Base-by-base conservation (phyloP, 2,329 filamentous ascomycete species). In the Pseudogymnoascus pannorum region DNA sequence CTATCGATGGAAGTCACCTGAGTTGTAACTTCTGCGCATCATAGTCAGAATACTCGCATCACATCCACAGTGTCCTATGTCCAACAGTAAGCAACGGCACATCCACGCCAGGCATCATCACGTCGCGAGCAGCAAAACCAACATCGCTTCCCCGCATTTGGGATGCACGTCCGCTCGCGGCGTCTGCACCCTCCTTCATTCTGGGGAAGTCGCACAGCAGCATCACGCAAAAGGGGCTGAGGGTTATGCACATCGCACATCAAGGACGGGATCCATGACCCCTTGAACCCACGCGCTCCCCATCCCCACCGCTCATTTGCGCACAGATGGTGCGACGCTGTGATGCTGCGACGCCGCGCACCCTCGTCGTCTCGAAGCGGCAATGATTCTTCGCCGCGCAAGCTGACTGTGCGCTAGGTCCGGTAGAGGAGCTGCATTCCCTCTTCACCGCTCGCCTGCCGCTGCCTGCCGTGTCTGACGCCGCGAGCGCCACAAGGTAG, bases 231-330 rank as follows among this genome's bases (percentile, higher is more conserved):
- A n/a, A 51, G 22, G 42, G 42, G 22, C 42, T 51, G 42, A 51
- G 42, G 38, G 42, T 16, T 51, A 51, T 51, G 42, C 42, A 51
- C 42, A 51, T 26, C 42, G 42, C 42, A 26, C 42, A 51, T 51
- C 42, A 44, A 44, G 16, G 4, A 14, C 40, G n/a, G 42, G 42
- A 51, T 51, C 42, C 42, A 24, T 26, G 8, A 22, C 22, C 42
- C 42, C 42, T 29, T 20, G n/a, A 20, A 14, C 7, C 20, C 42
- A 48, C 42, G 26, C 20, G 14, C 14, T 44, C 42, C 22, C 20
- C 22, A 16, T 48, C 42, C 42, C 42, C 42, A 48, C 42, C 42
- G 42, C 42, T 48, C 42, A 48, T 48, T 48, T 48, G 42, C 42
- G 42, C 42, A 48, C 42, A 26, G 42, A 48, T 48, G 20, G 42